phyloP scores from a whole-genome alignment of 140 eudicot species.

The Flaveria floridana region DNA sequence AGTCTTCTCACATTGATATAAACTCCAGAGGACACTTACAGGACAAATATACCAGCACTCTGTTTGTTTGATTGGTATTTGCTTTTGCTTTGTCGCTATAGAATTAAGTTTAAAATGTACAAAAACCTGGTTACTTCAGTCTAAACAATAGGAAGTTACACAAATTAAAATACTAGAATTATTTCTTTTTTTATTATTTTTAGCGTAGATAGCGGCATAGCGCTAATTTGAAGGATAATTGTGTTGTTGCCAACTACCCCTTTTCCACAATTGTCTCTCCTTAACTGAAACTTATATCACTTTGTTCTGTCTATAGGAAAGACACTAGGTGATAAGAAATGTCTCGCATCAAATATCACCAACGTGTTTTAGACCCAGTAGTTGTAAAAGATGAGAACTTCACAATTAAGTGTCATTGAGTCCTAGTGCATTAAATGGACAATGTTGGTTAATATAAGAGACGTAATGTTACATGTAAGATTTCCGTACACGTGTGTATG shows the following conservation, averaged over 20 bases:
- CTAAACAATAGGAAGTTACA: not conserved
- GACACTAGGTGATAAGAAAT: not conserved
- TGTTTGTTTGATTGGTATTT: constrained; percentile 11
- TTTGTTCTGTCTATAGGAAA: not conserved
- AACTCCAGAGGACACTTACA: constrained; percentile 23
- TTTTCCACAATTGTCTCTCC: not conserved
- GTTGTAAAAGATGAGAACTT: not conserved
- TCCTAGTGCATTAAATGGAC: not conserved
- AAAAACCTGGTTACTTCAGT: not conserved
- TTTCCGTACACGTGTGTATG: not conserved
- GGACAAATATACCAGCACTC: constrained; percentile 25
- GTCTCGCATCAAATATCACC: not conserved
- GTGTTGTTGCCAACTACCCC: not conserved
- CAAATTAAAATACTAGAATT: not conserved
- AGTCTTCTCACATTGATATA: constrained; percentile 26
- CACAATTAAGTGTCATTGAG: not conserved
- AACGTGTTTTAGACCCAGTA: not conserved
- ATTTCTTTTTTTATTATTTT: not conserved
- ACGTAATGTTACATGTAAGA: not conserved
- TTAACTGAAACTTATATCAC: not conserved
- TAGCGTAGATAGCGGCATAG: no score
- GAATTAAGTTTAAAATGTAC: not conserved
- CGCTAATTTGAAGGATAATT: not conserved
- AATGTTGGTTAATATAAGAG: no score
- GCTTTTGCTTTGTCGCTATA: constrained; percentile 14